Conservation (phyloP, 495 filamentous ascomycete species). For the Barbatosphaeria neglecta region DNA sequence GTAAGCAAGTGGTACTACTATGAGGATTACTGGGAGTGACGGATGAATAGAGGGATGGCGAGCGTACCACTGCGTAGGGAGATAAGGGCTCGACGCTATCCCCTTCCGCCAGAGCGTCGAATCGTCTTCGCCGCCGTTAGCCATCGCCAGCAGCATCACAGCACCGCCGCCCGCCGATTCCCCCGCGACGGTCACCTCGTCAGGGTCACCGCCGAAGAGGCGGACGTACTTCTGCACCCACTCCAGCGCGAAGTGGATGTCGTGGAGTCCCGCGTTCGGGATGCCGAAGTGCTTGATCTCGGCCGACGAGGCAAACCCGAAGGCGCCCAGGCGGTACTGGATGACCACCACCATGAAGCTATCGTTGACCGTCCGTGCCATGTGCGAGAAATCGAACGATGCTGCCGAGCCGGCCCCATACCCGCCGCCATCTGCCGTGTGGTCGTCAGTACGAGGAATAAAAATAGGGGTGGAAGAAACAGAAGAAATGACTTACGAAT, state of each 20-base stretch:
- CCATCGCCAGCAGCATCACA: constrained; percentile 37
- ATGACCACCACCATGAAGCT: constrained; percentile 34
- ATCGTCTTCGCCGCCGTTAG: constrained; percentile 20
- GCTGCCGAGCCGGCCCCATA: constrained; percentile 25
- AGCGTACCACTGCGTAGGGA: constrained; percentile 24
- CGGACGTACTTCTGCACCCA: constrained; percentile 64
- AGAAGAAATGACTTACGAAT: constrained; percentile 17
- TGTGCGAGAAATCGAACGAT: constrained; percentile 23
- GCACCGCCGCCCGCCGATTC: constrained; percentile 60
- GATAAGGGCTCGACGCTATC: constrained; percentile 30
- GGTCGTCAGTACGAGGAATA: neutral
- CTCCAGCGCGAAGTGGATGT: constrained; percentile 57
- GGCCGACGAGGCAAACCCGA: constrained; percentile 36
- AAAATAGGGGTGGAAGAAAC: no score
- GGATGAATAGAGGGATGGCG: no score
- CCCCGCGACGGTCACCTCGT: constrained; percentile 56
- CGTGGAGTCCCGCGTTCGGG: constrained; percentile 53
- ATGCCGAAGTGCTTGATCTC: constrained; percentile 28
- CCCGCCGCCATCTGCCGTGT: constrained; percentile 23
- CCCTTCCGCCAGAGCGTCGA: constrained; percentile 35
- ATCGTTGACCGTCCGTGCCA: constrained; percentile 29
- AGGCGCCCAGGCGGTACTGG: constrained; percentile 39
- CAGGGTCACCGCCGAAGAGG: constrained; percentile 57
- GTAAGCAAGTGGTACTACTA: no score
- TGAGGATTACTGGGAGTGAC: no score